Conservation (phyloP, 2,329 filamentous ascomycete genomes). For the Pseudogymnoascus sp. region DNA sequence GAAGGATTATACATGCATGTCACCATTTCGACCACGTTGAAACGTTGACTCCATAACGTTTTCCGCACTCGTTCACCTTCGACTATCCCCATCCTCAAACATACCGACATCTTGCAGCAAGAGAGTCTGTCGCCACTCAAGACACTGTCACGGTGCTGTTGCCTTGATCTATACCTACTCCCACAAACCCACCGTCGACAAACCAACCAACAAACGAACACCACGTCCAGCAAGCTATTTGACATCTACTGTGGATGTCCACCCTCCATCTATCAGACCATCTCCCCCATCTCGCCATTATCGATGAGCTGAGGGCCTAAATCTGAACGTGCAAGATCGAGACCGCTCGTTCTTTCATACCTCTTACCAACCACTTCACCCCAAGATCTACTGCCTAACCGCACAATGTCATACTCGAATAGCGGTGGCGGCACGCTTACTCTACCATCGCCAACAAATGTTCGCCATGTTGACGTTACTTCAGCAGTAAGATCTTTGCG, state of each 20-base stretch:
- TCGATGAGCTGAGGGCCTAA: constrained; percentile 1
- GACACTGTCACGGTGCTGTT: not conserved
- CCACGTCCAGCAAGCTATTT: not conserved
- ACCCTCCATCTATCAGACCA: not conserved
- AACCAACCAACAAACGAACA: not conserved
- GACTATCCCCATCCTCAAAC: not conserved
- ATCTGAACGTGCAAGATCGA: constrained; percentile 4
- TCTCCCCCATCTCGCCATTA: not conserved
- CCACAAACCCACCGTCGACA: not conserved
- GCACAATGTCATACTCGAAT: constrained; percentile 46
- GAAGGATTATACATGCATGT: constrained; percentile 1
- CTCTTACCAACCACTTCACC: not conserved
- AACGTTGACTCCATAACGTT: not conserved
- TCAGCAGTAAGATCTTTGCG: constrained; percentile 75
- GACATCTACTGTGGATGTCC: not conserved
- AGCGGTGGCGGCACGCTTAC: constrained; percentile 69
- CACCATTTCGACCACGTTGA: not conserved
- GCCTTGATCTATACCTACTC: not conserved
- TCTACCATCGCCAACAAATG: constrained; percentile 76
- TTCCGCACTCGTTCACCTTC: not conserved
- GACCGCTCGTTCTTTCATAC: constrained; percentile 6
- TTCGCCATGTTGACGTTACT: constrained; percentile 73
- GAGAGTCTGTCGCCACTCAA: not conserved
- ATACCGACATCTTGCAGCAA: not conserved
- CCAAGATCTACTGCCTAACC: not conserved